These are phyloP conservation scores for Chaetoscypha palmicola DNA, from an alignment of 2,329 filamentous ascomycete species.

Conservation along the genomic window DNA sequence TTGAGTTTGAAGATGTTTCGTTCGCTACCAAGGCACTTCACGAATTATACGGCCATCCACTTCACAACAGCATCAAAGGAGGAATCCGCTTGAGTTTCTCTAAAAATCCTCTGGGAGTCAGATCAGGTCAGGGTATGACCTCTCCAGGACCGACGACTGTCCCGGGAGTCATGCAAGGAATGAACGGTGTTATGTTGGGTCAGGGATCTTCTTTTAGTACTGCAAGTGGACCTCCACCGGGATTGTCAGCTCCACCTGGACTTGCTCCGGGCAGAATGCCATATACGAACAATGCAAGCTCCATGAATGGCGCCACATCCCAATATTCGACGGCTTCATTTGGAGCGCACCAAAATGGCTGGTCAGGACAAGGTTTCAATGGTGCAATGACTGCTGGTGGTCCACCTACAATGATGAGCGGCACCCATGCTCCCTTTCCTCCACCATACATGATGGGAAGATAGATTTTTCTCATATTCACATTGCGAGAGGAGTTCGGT, in stretches of 20 bases:
- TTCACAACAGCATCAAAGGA: constrained; percentile 90
- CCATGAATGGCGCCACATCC: constrained; percentile 18
- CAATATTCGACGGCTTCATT: constrained; percentile 25
- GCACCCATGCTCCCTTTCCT: constrained; percentile 27
- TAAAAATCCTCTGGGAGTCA: constrained; percentile 91
- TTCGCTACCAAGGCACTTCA: constrained; percentile 87
- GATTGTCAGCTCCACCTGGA: constrained; percentile 68
- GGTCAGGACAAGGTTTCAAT: constrained; percentile 24
- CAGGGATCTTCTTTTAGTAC: constrained; percentile 29
- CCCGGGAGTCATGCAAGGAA: constrained; percentile 42
- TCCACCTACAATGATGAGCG: constrained; percentile 25
- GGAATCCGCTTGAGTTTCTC: constrained; percentile 95
- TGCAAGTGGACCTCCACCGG: constrained; percentile 66
- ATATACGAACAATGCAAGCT: constrained; percentile 22
- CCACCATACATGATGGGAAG: constrained; percentile 33
- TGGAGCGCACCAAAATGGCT: constrained; percentile 22
- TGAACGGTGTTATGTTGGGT: constrained; percentile 49
- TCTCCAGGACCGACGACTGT: constrained; percentile 36
- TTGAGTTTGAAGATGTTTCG: constrained; percentile 91
- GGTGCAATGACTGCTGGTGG: constrained; percentile 29
- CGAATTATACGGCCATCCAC: constrained; percentile 77
- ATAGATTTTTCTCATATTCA: constrained; percentile 21
- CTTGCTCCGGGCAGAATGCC: constrained; percentile 38
- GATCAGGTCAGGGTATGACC: constrained; percentile 56
- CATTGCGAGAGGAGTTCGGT: constrained; percentile 17